phyloP scores from a whole-genome alignment of 805 yeast species.

The Candida railenensis region DNA sequence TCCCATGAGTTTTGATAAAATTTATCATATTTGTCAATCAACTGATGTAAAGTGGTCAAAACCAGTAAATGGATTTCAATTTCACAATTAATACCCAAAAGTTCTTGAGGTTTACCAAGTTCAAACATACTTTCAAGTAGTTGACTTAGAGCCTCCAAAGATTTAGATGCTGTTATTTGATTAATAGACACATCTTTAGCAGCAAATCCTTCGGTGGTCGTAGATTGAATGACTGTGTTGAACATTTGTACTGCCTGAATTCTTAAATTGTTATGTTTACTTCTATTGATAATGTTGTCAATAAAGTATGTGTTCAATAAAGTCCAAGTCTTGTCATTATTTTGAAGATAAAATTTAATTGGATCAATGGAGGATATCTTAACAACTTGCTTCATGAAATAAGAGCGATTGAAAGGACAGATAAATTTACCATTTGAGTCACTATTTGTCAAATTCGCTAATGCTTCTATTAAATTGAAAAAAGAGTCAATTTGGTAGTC shows the following conservation, averaged over 20 bases:
- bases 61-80: constrained; percentile 64
- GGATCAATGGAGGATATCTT: constrained; percentile 54
- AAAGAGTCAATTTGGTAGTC: constrained; percentile 55
- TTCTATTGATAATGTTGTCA: constrained; percentile 43
- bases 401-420: constrained; percentile 58
- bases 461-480: constrained; percentile 43
- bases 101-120: constrained; percentile 39
- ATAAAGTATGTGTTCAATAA: constrained; percentile 46
- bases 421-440: constrained; percentile 15
- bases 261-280: constrained; percentile 41
- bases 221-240: constrained; percentile 45
- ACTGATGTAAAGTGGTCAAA: constrained; percentile 61
- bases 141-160: constrained; percentile 48
- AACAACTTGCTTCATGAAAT: constrained; percentile 52
- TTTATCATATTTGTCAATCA: constrained; percentile 78
- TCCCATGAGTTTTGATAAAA: constrained; percentile 69
- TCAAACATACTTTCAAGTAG: constrained; percentile 44
- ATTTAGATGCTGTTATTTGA: constrained; percentile 41
- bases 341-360: constrained; percentile 44
- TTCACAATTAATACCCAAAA: constrained; percentile 54
- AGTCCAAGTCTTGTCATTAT: constrained; percentile 47
- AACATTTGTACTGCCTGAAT: constrained; percentile 50
- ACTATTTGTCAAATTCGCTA: constrained; percentile 42
- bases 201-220: constrained; percentile 42
- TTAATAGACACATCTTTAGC: constrained; percentile 17